These are phyloP conservation scores for Hypomyces rosellus DNA, from an alignment of 2,329 filamentous ascomycete genomes.

Conservation along the genomic window DNA sequence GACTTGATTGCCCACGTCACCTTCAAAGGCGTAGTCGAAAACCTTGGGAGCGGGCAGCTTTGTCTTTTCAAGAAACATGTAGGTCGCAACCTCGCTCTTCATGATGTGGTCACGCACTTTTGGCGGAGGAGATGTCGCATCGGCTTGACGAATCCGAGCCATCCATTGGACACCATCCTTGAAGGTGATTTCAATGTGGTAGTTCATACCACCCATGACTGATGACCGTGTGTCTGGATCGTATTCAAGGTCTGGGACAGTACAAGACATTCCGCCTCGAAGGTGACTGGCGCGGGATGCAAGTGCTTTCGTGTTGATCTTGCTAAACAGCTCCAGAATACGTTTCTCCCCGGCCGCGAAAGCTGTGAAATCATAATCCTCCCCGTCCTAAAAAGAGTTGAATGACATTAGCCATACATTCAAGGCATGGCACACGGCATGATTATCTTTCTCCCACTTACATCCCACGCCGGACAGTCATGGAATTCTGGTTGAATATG, in stretches of 20 bases:
- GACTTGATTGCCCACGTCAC: constrained; percentile 23
- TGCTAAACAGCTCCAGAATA: constrained; percentile 26
- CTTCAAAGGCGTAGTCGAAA: constrained; percentile 29
- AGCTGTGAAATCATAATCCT: constrained; percentile 24
- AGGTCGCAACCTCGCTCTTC: constrained; percentile 34
- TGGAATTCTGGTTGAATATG: constrained; percentile 29
- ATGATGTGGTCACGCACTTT: constrained; percentile 29
- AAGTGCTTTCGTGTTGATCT: constrained; percentile 32
- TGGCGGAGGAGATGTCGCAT: constrained; percentile 33
- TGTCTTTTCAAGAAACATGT: constrained; percentile 32
- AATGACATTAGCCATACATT: background rate
- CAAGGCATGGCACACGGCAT: no score
- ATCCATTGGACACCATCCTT: constrained; percentile 38
- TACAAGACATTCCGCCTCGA: constrained; percentile 29
- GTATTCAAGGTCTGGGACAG: constrained; percentile 30
- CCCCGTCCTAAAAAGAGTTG: constrained; percentile 25
- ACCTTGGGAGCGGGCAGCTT: constrained; percentile 31
- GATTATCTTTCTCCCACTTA: constrained; percentile 18
- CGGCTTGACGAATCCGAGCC: constrained; percentile 34
- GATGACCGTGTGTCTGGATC: constrained; percentile 26
- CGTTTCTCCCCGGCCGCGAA: constrained; percentile 28
- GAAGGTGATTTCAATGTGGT: constrained; percentile 36
- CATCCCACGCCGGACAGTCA: constrained; percentile 31
- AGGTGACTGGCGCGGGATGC: constrained; percentile 28
- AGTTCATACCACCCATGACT: constrained; percentile 41